Evolutionary conservation across 208 protist species (phyloP).

Genomic region (Leishmania turanica): DNA sequence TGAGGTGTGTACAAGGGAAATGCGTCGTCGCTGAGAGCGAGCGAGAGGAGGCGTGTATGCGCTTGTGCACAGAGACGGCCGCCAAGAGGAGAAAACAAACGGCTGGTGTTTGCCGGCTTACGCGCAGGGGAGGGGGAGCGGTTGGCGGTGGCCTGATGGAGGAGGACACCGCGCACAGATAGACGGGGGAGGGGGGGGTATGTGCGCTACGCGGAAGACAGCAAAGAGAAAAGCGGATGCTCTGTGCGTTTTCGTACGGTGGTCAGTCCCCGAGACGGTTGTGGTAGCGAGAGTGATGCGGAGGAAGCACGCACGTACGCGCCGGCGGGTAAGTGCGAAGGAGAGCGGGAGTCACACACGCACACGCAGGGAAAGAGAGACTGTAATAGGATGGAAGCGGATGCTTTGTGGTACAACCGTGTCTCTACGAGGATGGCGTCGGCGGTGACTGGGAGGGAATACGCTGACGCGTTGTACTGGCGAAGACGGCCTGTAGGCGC

Average conservation of each 20-base stretch:
- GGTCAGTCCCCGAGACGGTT: neutral
- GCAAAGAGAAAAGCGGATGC: neutral
- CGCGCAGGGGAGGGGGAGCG: neutral
- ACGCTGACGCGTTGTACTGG: neutral
- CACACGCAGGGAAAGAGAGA: too few species aligned
- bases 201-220: neutral
- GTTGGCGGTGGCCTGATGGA: neutral
- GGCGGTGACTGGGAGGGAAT: neutral
- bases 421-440: neutral
- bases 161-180: neutral
- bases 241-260: neutral
- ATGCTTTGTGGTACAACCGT: neutral
- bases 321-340: neutral
- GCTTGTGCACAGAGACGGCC: neutral
- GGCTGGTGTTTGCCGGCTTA: neutral
- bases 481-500: neutral
- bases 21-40: neutral
- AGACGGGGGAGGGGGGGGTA: neutral
- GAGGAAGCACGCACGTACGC: neutral
- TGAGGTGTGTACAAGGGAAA: neutral
- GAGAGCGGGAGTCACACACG: neutral
- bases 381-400: neutral
- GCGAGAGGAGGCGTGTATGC: neutral
- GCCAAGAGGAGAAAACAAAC: neutral
- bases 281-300: neutral